Conservation (phyloP, 192 early-diverging fungal species). For the Irineochytrium annulatum region DNA sequence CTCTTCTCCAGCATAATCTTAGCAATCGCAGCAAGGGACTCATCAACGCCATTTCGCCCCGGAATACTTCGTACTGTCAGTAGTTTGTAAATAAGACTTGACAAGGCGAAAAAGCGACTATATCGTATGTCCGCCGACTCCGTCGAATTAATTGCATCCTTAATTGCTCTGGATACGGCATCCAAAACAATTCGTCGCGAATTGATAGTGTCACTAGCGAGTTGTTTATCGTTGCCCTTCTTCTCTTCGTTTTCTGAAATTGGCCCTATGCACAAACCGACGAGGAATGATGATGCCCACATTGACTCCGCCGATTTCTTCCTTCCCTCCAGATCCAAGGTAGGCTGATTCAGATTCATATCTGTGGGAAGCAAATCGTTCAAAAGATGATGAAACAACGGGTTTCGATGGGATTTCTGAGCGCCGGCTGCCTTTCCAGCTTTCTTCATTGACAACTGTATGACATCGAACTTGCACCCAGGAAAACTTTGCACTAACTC, state of each 20-base stretch:
- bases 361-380: slow-evolving; percentile 64
- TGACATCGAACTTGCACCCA: slow-evolving; percentile 68
- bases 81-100: slow-evolving; percentile 65
- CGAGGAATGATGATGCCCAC: slow-evolving; percentile 33
- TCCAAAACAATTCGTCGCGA: slow-evolving; percentile 68
- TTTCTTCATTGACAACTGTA: slow-evolving; percentile 49
- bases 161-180: slow-evolving; percentile 55
- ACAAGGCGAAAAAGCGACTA: slow-evolving; percentile 61
- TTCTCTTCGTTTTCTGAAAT: slow-evolving; percentile 46
- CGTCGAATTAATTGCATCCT: slow-evolving; percentile 49
- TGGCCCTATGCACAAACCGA: slow-evolving; percentile 34
- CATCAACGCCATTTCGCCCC: slow-evolving; percentile 36
- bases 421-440: slow-evolving; percentile 34
- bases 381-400: slow-evolving; percentile 58
- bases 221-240: too few species aligned
- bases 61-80: slow-evolving; percentile 40
- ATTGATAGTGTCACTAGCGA: slow-evolving; percentile 48
- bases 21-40: slow-evolving; percentile 56
- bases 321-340: slow-evolving; percentile 2
- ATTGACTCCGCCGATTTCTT: slow-evolving; percentile 28
- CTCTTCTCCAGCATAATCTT: slow-evolving; percentile 87
- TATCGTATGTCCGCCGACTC: slow-evolving; percentile 55
- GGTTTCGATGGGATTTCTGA: slow-evolving; percentile 32
- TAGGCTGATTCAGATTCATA: too few species aligned
- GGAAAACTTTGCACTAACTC: slow-evolving; percentile 88